A percentile compares a stretch with the other conserved stretches of the same genome.
Conservation (phyloP, 2,329 filamentous ascomycete genomes). For the Cephalotrichum gorgonifer region DNA sequence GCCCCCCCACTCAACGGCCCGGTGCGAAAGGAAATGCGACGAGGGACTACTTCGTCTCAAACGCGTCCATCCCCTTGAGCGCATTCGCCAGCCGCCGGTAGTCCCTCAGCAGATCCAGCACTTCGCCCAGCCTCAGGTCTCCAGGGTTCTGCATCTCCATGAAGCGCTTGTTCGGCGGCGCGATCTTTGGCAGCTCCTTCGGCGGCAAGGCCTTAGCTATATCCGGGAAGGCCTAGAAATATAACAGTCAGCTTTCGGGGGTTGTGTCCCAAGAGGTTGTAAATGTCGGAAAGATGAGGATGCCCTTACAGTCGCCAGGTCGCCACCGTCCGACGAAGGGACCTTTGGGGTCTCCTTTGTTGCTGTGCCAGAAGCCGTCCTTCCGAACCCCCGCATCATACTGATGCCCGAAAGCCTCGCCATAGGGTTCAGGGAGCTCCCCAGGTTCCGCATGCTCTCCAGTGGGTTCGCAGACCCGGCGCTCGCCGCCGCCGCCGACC, state of each 20-base stretch:
- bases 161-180: conserved; percentile 62
- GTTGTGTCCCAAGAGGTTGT: not conserved
- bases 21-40: not conserved
- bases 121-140: conserved; percentile 64
- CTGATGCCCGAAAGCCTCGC: conserved; percentile 65
- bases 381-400: conserved; percentile 66
- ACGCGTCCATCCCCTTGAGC: conserved; percentile 52
- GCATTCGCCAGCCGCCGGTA: conserved; percentile 61
- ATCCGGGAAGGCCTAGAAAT: conserved; percentile 51
- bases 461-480: conserved; percentile 37
- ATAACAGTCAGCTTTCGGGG: not conserved
- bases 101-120: conserved; percentile 60
- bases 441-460: conserved; percentile 72
- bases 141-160: conserved; percentile 60
- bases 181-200: conserved; percentile 43
- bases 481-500: conserved; percentile 14
- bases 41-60: conserved; percentile 24
- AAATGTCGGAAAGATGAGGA: not conserved
- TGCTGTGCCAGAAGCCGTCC: conserved; percentile 28
- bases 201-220: conserved; percentile 43
- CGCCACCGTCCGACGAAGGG: conserved; percentile 39
- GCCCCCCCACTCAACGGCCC: not conserved
- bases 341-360: conserved; percentile 23
- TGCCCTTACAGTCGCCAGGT: conserved; percentile 43
- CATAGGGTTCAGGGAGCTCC: conserved; percentile 74